phyloP scores from a whole-genome alignment of 2,329 filamentous ascomycete species.

The Stemphylium vesicarium region DNA sequence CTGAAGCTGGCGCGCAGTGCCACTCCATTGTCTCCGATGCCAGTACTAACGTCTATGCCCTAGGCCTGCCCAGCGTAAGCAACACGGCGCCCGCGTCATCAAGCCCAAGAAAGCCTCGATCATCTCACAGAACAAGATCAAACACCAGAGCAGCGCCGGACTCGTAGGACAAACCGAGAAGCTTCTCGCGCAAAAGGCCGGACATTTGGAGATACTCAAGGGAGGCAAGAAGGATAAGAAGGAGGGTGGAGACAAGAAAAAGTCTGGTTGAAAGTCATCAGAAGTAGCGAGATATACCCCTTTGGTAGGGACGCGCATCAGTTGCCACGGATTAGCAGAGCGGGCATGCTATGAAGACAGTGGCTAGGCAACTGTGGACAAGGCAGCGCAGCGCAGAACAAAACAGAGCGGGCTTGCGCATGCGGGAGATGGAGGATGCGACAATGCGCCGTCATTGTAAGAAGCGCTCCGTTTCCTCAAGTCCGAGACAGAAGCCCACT shows the following conservation, averaged over 20 bases:
- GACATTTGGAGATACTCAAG: constrained; percentile 71
- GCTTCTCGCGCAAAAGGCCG: constrained; percentile 69
- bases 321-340: background rate
- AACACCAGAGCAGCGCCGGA: constrained; percentile 69
- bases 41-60: constrained; percentile 7
- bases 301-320: background rate
- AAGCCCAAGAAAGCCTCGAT: constrained; percentile 70
- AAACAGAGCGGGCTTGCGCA: background rate
- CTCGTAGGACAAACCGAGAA: constrained; percentile 71
- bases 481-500: background rate
- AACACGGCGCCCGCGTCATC: constrained; percentile 66
- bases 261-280: constrained; percentile 16
- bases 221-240: constrained; percentile 66
- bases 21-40: background rate
- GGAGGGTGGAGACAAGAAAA: constrained; percentile 35
- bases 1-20: background rate
- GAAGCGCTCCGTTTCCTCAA: background rate
- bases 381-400: background rate
- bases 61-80: constrained; percentile 37
- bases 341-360: background rate
- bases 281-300: background rate
- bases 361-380: background rate
- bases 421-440: background rate
- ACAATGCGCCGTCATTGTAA: background rate
- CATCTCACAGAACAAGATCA: constrained; percentile 66